Evolutionary conservation across 129 eudicot genomes (phyloP).

Genomic region (Lonicera japonica): DNA sequence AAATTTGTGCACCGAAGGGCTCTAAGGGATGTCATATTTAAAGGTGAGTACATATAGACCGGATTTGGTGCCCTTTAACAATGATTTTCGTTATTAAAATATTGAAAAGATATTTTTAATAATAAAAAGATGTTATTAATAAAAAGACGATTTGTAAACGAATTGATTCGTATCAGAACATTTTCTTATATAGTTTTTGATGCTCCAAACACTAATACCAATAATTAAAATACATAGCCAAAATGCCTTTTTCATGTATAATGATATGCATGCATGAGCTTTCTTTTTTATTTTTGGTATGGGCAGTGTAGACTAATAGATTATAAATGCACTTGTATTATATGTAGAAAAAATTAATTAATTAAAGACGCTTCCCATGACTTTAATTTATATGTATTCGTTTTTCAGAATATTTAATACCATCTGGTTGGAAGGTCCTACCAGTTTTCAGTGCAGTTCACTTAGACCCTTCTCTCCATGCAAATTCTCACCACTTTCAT

Average conservation of each 20-base stretch:
- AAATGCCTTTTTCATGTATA: conserved; percentile 13
- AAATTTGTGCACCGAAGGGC: conserved; percentile 90
- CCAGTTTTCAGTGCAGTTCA: conserved; percentile 82
- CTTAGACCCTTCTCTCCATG: conserved; percentile 68
- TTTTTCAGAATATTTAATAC: conserved; percentile 63
- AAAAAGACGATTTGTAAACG: no score
- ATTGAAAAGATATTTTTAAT: no score
- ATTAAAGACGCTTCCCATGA: neutral
- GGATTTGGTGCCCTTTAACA: no score
- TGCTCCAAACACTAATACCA: neutral
- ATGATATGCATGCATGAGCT: conserved; percentile 48
- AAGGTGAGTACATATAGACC: conserved; percentile 42
- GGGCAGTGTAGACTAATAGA: conserved; percentile 1
- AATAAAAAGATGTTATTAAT: no score
- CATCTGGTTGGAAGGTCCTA: conserved; percentile 93
- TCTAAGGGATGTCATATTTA: conserved; percentile 60
- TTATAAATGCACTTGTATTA: conserved; percentile 4
- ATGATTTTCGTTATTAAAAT: no score
- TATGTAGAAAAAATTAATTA: neutral
- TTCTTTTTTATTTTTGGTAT: conserved; percentile 16
- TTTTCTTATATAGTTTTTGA: neutral
- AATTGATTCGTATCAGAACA: no score
- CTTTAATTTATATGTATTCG: conserved; percentile 12
- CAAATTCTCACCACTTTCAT: conserved; percentile 54
- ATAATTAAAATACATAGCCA: neutral